Conservation (phyloP, 768 basidiomycete species). For the Agaricus blazei region DNA sequence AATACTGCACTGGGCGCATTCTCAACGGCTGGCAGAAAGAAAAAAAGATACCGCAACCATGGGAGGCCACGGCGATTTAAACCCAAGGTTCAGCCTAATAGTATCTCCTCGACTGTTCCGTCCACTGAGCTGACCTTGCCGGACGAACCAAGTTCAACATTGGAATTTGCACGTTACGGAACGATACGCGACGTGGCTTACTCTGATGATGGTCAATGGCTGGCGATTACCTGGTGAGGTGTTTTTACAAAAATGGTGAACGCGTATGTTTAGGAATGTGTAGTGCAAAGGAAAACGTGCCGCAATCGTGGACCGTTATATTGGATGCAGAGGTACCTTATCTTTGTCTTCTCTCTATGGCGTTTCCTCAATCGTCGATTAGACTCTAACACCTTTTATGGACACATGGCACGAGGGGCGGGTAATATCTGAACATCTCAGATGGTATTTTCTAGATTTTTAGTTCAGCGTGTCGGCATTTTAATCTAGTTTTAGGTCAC, state of each 20-base stretch:
- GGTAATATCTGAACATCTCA: background rate
- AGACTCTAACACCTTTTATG: background rate
- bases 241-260: background rate
- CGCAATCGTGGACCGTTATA: background rate
- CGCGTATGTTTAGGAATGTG: background rate
- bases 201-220: slow-evolving; percentile 5
- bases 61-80: background rate
- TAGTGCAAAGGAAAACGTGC: background rate
- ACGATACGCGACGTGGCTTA: slow-evolving; percentile 1
- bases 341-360: background rate
- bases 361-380: background rate
- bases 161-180: slow-evolving; percentile 7
- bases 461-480: no score
- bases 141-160: background rate
- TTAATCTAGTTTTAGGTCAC: background rate
- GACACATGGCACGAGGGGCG: background rate
- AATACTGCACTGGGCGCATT: background rate
- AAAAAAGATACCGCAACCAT: background rate
- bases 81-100: background rate
- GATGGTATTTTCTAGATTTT: background rate
- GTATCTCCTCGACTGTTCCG: background rate
- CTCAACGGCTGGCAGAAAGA: background rate
- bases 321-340: background rate
- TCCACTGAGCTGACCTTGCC: background rate
- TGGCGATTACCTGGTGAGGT: slow-evolving; percentile 6